Evolutionary conservation across 371 early-diverging fungal genomes (phyloP), one percentile per base, ranked within the genome.

Genomic region (Mucor indicus): DNA sequence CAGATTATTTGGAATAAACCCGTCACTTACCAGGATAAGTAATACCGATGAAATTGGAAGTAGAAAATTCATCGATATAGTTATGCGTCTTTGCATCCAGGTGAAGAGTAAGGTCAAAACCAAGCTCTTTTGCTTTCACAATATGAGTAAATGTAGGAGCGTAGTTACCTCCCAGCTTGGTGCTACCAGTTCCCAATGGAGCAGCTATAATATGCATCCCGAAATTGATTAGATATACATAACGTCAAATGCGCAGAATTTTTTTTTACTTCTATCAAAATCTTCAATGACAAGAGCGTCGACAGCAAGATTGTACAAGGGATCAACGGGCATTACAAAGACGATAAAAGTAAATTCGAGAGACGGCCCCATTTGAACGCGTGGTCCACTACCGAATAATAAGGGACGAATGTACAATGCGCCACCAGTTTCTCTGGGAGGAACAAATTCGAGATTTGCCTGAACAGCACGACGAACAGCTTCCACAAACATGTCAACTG

Each of bases 161-260:
- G 53, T 91, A 91, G 55, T 91, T 91, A 10, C 91, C 91, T 20
- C 85, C 89, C 24, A 87, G 62, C 60, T 91, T 91, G 35, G 77
- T 69, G 24, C 80, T 64, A 19, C 91, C 91, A 7, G 76, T 77
- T 37, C 82, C 80, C 42, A 58, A 43, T 7, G 83, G 83, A 32
- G 83, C 81, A 47, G 80, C 80, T 81, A 21, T 5, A 19, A 12
- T 12, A 38, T 15, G 31, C 2, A 49, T 38, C 8, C 20, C 10
- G 20, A 30, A 11, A 8, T 25, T 43, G 9, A 8, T 12, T 36
- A 16, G 3, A n/a, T 12, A 19, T 45, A 33, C 35, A 33, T 11
- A 33, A 33, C 6, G 35, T 33, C 35, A 33, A 33, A 11, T 33
- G 4, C 12, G 8, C 6, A 4, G 12, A 17, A 17, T 38, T 2